phyloP scores from a whole-genome alignment of 2,329 filamentous ascomycete genomes.

The Fusarium tjaetaba region DNA sequence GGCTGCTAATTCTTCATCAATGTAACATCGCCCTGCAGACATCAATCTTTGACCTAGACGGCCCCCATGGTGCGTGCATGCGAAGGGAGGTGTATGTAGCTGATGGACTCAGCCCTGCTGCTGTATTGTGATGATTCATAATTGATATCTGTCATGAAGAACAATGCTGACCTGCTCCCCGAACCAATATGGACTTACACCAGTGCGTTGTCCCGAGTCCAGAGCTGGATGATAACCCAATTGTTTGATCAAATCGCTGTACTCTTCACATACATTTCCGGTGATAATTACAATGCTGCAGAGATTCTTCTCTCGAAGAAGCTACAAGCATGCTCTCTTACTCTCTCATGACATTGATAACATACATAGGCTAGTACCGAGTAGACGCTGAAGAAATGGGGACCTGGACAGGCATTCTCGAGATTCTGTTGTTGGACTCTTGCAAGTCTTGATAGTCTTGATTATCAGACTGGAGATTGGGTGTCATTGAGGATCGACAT shows the following conservation, averaged over 20 bases:
- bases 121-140: background rate
- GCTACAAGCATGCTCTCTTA: background rate
- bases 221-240: background rate
- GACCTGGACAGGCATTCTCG: background rate
- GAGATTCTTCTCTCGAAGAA: too few species aligned
- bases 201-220: background rate
- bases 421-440: background rate
- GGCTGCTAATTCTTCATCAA: background rate
- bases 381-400: background rate
- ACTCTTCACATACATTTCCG: background rate
- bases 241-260: background rate
- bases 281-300: background rate
- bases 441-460: conserved; percentile 1
- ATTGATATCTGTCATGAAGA: background rate
- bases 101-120: background rate
- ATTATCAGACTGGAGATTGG: background rate
- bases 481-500: conserved; percentile 3
- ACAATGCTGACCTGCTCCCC: background rate
- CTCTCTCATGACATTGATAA: background rate
- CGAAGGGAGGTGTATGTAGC: background rate
- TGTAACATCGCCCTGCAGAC: background rate
- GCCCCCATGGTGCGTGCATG: background rate
- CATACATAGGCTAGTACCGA: background rate
- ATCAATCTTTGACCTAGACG: background rate
- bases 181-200: background rate